phyloP scores from a whole-genome alignment of 306 rosid species.

The Rosa chinensis region DNA sequence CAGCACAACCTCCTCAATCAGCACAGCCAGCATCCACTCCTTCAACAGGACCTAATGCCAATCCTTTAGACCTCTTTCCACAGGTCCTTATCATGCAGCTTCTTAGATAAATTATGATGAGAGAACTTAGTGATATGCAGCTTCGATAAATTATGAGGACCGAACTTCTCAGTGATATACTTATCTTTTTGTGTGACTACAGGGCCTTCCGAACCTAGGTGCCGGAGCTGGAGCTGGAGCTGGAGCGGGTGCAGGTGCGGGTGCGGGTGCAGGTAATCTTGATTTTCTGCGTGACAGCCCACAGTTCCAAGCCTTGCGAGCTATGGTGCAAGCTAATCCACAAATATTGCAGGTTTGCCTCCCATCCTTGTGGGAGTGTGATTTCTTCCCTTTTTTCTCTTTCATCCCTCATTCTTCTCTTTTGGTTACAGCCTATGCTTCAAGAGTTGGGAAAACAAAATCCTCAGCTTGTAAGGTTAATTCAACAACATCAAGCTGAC shows the following conservation, averaged over 20 bases:
- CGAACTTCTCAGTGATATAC: slow-evolving; percentile 10
- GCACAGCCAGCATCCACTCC: slow-evolving; percentile 65
- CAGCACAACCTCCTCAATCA: slow-evolving; percentile 57
- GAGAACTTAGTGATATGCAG: not conserved
- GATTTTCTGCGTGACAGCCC: slow-evolving; percentile 91
- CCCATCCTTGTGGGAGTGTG: not conserved
- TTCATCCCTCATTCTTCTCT: slow-evolving; percentile 17
- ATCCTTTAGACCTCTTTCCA: slow-evolving; percentile 91
- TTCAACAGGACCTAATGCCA: slow-evolving; percentile 81
- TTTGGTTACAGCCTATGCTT: slow-evolving; percentile 87
- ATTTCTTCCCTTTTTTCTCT: not conserved
- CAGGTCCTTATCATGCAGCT: slow-evolving; percentile 47
- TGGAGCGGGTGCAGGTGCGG: too few species aligned
- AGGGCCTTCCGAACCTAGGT: slow-evolving; percentile 81
- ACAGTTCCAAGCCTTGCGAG: slow-evolving; percentile 89
- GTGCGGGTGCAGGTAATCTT: slow-evolving; percentile 64
- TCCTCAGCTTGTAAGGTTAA: slow-evolving; percentile 87
- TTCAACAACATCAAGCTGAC: slow-evolving; percentile 86
- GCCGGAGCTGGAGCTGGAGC: slow-evolving; percentile 53
- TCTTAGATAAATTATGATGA: not conserved
- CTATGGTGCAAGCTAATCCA: slow-evolving; percentile 96
- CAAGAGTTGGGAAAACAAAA: slow-evolving; percentile 97
- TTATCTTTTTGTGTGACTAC: slow-evolving; percentile 28
- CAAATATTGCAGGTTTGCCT: slow-evolving; percentile 87
- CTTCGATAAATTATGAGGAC: not conserved